Base-by-base conservation (phyloP, 23 red algal species). In the Gracilaria domingensis region DNA sequence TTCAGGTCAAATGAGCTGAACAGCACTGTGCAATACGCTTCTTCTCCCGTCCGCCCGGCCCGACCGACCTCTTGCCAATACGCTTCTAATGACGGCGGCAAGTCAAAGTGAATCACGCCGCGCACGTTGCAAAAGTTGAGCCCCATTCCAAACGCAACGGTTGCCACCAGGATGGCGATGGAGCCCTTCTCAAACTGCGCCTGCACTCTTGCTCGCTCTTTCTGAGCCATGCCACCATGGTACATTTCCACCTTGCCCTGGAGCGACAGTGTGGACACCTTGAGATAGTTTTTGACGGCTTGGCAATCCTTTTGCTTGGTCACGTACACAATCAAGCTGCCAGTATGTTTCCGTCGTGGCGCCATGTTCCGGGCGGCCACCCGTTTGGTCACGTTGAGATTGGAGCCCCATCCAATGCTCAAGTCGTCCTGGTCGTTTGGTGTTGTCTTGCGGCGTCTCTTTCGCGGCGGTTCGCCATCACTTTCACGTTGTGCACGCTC, bases 101-200 rank as follows among this genome's bases (percentile, higher is more conserved):
- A 12, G 26, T 80, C 90, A 71, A 72, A 94, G 67, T 97, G 95
- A 54, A 94, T 80, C 0, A 93, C 86, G 4, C 87, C 79, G 0
- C 85, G 50, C 4, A 93, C 88, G 61, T 85, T 77, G 16, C 58
- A 61, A 56, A 69, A 88, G 76, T 93, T 72, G 2, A 93, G 40
- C 30, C 95, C 90, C 95, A 97, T 82, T 17, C 90, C 95, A 86
- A 93, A 97, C 23, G 95, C 89, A 24, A 93, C 88, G 23, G 95
- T 97, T 50, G 95, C 95, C 11, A 93, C 91, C 8, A 97, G 36
- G 13, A 97, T 82, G 16, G 83, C 60, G 36, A 76, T 56, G 23
- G 29, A 50, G 37, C 81, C 72, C 77, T 94, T 78, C 36, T 59
- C 66, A 60, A 97, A 97, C 25, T 67, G 66, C n/a, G 66, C 13